Percentiles rank a stretch among this genome's conserved stretches.
phyloP scores from a whole-genome alignment of 2,329 filamentous ascomycete species.

The Arthroderma sp. region DNA sequence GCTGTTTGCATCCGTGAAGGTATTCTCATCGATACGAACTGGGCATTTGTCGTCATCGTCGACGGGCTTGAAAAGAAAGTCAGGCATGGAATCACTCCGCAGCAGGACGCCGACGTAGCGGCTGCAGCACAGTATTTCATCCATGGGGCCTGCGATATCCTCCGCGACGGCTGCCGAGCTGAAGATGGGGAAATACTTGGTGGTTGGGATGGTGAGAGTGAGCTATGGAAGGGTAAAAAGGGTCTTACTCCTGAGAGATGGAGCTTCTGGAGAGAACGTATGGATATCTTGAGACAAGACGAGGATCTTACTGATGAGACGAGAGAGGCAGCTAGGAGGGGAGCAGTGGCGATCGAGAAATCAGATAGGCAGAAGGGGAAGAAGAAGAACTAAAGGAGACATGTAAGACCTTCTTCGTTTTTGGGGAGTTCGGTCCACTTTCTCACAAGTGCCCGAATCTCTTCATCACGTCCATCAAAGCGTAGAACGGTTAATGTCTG shows the following conservation, averaged over 20 bases:
- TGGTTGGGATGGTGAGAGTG: neutral
- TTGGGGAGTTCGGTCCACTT: neutral
- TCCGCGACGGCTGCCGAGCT: neutral
- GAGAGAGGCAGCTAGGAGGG: neutral
- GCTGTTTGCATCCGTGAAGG: neutral
- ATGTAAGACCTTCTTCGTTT: too few relatives aligned
- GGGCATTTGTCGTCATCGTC: slow-evolving; percentile 1
- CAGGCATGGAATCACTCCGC: neutral
- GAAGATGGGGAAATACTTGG: neutral
- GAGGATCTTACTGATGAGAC: neutral
- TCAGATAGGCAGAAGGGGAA: neutral
- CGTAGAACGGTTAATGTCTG: too few relatives aligned
- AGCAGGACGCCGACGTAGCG: neutral
- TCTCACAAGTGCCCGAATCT: too few relatives aligned
- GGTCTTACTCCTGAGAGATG: neutral
- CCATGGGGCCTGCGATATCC: neutral
- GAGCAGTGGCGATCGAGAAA: neutral
- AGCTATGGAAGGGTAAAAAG: neutral
- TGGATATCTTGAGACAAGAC: neutral
- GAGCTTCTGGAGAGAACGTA: neutral
- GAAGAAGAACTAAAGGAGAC: neutral
- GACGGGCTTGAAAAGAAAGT: slow-evolving; percentile 1
- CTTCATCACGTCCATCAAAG: too few relatives aligned
- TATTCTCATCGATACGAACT: neutral
- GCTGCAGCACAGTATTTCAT: slow-evolving; percentile 1